Base-by-base conservation (phyloP, 2,329 filamentous ascomycete species). In the Coleophoma cylindrospora region DNA sequence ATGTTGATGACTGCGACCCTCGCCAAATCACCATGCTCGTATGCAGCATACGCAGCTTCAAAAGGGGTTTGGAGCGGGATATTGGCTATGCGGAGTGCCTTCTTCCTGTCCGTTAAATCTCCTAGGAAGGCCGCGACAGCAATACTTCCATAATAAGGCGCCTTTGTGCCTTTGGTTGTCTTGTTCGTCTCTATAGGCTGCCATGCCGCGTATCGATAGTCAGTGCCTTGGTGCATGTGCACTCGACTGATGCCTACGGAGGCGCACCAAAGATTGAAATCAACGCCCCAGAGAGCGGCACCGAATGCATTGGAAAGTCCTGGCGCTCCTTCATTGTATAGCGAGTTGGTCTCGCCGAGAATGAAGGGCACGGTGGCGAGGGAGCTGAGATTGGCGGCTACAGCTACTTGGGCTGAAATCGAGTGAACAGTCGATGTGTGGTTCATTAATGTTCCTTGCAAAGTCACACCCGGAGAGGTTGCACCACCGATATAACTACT, bases 301-400 rank as follows among this genome's bases (percentile, higher is more conserved):
- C 82, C 83, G 61, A 86, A 86, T 0, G 79, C 72, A 66, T 86
- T 82, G 37, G 79, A 83, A 15, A 86, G 68, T 0, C 81, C 81
- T 0, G 81, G 77, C 6, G 73, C 72, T 49, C 81, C 83, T 66
- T 85, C 70, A 62, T 80, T 79, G 65, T 79, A 84, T 10, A 86
- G 72, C 8, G 77, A 81, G 65, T 86, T 86, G 45, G 74, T 73
- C 67, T 86, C 46, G 5, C 46, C 46, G 4, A 48, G n/a, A 13
- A 48, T 34, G 37, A 40, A 48, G 11, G 61, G 52, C 4, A 58
- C 52, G 43, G 57, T 57, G 22, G 47, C 55, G 2, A 58, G 57
- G 6, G 65, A 64, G 27, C 27, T 27, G 32, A 83, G 71, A 22
- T 52, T 41, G 19, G 19, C 49, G 1, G 48, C 45, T 6, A 55